Percentiles rank a stretch among this genome's conserved stretches.
Evolutionary conservation across 2,329 filamentous ascomycete genomes (phyloP).

Genomic region (Periconia sp.): DNA sequence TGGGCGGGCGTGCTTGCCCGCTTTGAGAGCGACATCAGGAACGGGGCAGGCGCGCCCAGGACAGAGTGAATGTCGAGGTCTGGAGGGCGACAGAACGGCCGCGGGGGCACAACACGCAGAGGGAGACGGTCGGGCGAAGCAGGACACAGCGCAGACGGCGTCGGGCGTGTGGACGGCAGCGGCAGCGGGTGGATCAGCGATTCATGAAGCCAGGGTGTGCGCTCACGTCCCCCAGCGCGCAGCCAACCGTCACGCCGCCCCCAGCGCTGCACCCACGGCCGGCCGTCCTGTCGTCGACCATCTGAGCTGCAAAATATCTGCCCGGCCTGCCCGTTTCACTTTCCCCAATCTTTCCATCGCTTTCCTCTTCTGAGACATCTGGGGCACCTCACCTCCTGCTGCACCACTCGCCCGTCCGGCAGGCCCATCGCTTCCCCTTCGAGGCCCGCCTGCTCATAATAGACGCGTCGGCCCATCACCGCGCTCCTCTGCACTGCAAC

Average conservation of each 20-base stretch:
- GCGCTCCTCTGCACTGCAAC: constrained; percentile 3
- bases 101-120: too few species aligned
- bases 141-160: neutral
- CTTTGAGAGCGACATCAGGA: constrained; percentile 14
- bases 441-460: constrained; percentile 5
- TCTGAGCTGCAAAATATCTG: constrained; percentile 36
- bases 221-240: constrained; percentile 27
- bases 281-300: constrained; percentile 27
- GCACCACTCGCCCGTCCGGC: too few species aligned
- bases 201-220: constrained; percentile 35
- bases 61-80: neutral
- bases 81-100: neutral
- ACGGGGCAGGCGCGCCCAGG: too few species aligned
- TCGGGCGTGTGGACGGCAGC: neutral
- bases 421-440: constrained; percentile 6
- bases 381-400: constrained; percentile 44
- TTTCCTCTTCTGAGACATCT: constrained; percentile 51
- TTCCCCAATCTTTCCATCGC: constrained; percentile 48
- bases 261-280: constrained; percentile 25
- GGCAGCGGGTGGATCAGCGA: constrained; percentile 34
- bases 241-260: constrained; percentile 32
- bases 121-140: too few species aligned
- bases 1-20: too few species aligned
- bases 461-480: constrained; percentile 19
- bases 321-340: constrained; percentile 46